Conservation (phyloP, 1,284 basidiomycete genomes). For the Apiotrichum akiyoshidainum region DNA sequence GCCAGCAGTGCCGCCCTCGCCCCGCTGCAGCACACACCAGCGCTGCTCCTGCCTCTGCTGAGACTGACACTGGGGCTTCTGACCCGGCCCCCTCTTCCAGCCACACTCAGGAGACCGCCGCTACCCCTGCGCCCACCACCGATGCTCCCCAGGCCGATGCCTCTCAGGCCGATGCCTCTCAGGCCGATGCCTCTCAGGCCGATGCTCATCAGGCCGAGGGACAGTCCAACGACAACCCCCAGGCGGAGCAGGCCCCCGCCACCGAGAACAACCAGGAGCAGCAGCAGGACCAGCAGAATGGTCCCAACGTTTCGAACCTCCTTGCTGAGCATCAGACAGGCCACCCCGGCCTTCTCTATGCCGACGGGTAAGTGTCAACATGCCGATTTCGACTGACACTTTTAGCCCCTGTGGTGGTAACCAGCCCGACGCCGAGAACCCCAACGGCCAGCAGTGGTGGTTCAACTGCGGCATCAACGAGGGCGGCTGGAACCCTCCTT, state of each 20-base stretch:
- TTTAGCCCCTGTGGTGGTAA: conserved; percentile 37
- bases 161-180: not conserved
- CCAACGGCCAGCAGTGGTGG: conserved; percentile 72
- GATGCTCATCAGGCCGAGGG: not conserved
- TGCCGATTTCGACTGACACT: not conserved
- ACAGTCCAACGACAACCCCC: not conserved
- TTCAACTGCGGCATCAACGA: conserved; percentile 70
- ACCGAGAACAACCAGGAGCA: not conserved
- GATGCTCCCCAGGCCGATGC: not conserved
- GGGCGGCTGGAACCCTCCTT: conserved; percentile 39
- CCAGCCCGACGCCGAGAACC: conserved; percentile 51
- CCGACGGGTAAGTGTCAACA: not conserved
- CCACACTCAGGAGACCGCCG: not conserved
- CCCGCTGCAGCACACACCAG: not conserved
- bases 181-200: not conserved
- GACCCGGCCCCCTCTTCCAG: too few relatives aligned
- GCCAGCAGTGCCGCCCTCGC: not conserved
- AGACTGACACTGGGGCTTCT: not conserved
- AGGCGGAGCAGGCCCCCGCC: not conserved
- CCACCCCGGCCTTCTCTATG: not conserved
- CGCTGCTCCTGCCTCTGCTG: not conserved
- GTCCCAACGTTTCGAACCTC: too few relatives aligned
- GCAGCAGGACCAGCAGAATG: not conserved
- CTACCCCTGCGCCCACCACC: not conserved
- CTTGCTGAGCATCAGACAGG: not conserved